A percentile compares a stretch with the other conserved stretches of the same genome.
phyloP scores from a whole-genome alignment of 2,329 filamentous ascomycete species.

The Polychaeton citri region DNA sequence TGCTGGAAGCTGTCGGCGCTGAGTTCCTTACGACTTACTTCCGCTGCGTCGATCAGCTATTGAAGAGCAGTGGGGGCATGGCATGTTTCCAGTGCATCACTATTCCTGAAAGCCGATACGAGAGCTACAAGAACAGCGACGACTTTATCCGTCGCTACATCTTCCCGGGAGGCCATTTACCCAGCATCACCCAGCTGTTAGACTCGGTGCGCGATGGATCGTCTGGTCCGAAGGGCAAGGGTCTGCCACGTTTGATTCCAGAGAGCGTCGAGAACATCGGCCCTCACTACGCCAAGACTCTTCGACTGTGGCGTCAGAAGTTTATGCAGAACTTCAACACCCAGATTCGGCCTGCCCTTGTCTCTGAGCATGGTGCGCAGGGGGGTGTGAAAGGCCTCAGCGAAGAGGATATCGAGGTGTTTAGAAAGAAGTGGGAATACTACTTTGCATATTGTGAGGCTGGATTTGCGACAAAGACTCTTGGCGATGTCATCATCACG shows the following conservation, averaged over 20 bases:
- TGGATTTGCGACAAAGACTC: slow-evolving; percentile 56
- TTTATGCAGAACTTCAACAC: slow-evolving; percentile 51
- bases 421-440: slow-evolving; percentile 62
- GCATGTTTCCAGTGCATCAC: slow-evolving; percentile 67
- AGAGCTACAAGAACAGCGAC: slow-evolving; percentile 50
- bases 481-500: slow-evolving; percentile 61
- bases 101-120: slow-evolving; percentile 55
- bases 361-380: slow-evolving; percentile 35
- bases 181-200: slow-evolving; percentile 54
- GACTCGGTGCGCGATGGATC: slow-evolving; percentile 50
- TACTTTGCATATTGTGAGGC: slow-evolving; percentile 67
- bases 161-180: slow-evolving; percentile 62
- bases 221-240: slow-evolving; percentile 29
- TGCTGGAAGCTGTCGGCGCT: slow-evolving; percentile 61
- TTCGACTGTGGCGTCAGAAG: slow-evolving; percentile 54
- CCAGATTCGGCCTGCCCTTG: slow-evolving; percentile 47
- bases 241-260: slow-evolving; percentile 39
- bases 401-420: slow-evolving; percentile 51
- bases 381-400: slow-evolving; percentile 32
- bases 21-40: slow-evolving; percentile 59
- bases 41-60: slow-evolving; percentile 44
- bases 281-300: slow-evolving; percentile 57
- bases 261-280: slow-evolving; percentile 60
- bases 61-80: slow-evolving; percentile 54
- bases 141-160: slow-evolving; percentile 70